phyloP scores from a whole-genome alignment of 2,329 filamentous ascomycete species.

The Didymella sp. region DNA sequence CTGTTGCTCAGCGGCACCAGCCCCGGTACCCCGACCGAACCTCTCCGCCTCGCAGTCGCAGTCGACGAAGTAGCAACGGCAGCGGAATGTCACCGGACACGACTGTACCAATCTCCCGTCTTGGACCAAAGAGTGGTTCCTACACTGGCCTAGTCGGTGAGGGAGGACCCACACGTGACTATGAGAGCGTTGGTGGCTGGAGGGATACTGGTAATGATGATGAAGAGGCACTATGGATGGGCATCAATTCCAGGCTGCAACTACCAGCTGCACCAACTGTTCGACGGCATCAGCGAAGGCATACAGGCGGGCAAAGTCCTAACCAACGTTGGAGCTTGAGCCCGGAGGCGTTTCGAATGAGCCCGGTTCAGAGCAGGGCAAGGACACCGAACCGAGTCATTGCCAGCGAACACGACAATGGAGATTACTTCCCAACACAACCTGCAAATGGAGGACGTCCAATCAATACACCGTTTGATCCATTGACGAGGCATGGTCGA shows the following conservation, averaged over 20 bases:
- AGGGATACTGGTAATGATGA: constrained; percentile 47
- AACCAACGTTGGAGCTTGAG: constrained; percentile 39
- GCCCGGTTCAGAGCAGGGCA: constrained; percentile 46
- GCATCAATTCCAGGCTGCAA: constrained; percentile 53
- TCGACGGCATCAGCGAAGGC: constrained; percentile 40
- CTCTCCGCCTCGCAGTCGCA: constrained; percentile 37
- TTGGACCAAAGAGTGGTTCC: constrained; percentile 42
- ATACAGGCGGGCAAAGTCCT: constrained; percentile 43
- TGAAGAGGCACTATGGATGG: constrained; percentile 55
- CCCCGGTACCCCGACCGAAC: constrained; percentile 24
- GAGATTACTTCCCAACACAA: constrained; percentile 42
- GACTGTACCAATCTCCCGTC: constrained; percentile 21
- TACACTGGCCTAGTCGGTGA: constrained; percentile 46
- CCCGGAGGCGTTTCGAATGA: constrained; percentile 48
- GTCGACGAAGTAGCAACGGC: constrained; percentile 31
- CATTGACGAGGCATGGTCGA: constrained; percentile 30
- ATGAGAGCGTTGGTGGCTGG: constrained; percentile 55
- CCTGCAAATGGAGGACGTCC: constrained; percentile 19
- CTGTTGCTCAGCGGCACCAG: constrained; percentile 6
- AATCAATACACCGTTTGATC: constrained; percentile 33
- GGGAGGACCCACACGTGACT: constrained; percentile 48
- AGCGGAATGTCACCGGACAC: constrained; percentile 36
- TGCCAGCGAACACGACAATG: constrained; percentile 20
- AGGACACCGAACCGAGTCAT: constrained; percentile 41
- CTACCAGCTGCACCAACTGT: constrained; percentile 43